phyloP scores from a whole-genome alignment of 1,284 basidiomycete genomes.

The Trichosporon faecale region DNA sequence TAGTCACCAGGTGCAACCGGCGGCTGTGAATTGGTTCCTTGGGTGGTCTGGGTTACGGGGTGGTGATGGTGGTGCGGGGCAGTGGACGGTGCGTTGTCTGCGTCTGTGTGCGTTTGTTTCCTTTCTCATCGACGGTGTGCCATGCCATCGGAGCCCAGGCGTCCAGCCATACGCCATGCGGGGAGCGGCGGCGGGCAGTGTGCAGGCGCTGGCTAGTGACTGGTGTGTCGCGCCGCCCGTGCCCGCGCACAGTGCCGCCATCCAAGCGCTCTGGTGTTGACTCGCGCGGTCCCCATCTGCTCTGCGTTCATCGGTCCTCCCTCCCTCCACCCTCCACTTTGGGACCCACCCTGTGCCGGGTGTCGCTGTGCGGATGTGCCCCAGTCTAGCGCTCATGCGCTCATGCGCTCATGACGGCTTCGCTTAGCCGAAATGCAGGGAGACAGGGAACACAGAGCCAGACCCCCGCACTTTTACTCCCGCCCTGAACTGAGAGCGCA shows the following conservation, averaged over 20 bases:
- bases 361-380: too few relatives aligned
- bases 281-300: neutral
- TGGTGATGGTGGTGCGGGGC: neutral
- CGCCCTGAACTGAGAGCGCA: neutral
- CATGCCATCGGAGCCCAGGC: neutral
- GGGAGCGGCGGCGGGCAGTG: neutral
- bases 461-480: neutral
- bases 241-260: neutral
- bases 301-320: neutral
- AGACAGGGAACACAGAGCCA: too few relatives aligned
- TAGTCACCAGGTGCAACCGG: neutral
- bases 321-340: neutral
- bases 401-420: too few relatives aligned
- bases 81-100: neutral
- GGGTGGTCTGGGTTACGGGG: too few relatives aligned
- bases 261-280: neutral
- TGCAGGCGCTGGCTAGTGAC: neutral
- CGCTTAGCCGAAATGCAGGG: neutral
- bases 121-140: neutral
- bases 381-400: neutral
- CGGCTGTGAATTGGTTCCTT: conserved; percentile 10
- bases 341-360: neutral
- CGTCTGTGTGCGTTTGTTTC: neutral
- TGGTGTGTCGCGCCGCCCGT: neutral
- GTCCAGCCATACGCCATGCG: neutral